Conservation (phyloP, 345 rosid genomes). For the Mangifera indica region DNA sequence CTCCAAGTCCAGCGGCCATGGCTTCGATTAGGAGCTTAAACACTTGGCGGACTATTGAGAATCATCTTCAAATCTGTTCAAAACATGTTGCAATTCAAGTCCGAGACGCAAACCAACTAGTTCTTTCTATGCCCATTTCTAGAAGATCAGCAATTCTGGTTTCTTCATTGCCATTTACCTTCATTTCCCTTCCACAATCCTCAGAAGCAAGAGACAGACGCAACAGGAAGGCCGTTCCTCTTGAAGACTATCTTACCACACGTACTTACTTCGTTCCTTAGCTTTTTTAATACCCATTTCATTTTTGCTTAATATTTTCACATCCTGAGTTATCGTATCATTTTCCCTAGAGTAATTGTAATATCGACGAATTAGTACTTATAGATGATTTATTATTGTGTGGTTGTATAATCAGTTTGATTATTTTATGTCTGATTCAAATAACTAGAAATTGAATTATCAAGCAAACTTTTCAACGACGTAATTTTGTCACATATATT, state of each 20-base stretch:
- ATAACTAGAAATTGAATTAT: too few relatives aligned
- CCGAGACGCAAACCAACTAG: conserved; percentile 29
- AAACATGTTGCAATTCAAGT: conserved; percentile 11
- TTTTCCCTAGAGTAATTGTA: too few relatives aligned
- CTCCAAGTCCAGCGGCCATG: conserved; percentile 33
- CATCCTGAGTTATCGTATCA: too few relatives aligned
- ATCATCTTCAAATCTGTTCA: conserved; percentile 26
- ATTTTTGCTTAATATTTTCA: background rate
- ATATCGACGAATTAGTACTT: too few relatives aligned
- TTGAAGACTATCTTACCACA: conserved; percentile 60
- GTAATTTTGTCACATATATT: too few relatives aligned
- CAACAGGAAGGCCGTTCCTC: conserved; percentile 63
- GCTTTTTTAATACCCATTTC: background rate
- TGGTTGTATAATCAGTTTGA: too few relatives aligned
- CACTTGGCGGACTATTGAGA: conserved; percentile 28
- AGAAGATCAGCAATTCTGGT: conserved; percentile 55
- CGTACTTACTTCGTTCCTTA: conserved; percentile 41
- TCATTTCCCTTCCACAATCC: conserved; percentile 42
- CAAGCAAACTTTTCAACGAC: too few relatives aligned
- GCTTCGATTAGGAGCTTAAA: conserved; percentile 36
- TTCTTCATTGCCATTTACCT: conserved; percentile 45
- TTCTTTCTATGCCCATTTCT: conserved; percentile 45
- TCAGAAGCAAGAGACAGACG: conserved; percentile 84
- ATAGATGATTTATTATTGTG: too few relatives aligned
- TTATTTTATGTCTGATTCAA: too few relatives aligned